Evolutionary conservation across 768 basidiomycete genomes (phyloP), one percentile per base, ranked within the genome.

Genomic region (Polyporus arcularius): DNA sequence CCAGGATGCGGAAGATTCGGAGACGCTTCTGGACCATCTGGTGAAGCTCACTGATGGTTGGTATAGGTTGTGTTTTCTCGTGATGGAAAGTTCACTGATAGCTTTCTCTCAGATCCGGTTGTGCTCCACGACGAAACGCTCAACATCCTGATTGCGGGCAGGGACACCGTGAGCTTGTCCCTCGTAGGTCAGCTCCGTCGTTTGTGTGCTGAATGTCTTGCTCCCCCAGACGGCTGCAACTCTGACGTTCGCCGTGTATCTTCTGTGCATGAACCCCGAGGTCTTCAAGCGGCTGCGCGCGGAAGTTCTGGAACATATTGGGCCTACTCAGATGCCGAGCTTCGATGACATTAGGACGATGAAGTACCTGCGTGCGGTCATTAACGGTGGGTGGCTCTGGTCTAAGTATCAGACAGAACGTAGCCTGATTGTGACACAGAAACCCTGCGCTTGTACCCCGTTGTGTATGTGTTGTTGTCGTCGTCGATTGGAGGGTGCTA

Each of bases 11-110:
- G 78, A 77, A 2, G 69, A 70, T n/a, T 26, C 21, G 21, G 76
- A 73, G 41, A 80, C 80, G 0, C 56, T 82, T 12, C 60, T 82
- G 9, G 80, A 79, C 46, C 69, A 78, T 63, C 66, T 82, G 28
- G 68, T 78, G 6, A 71, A 71, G 21, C 67, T 67, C 38, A 81
- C 80, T 0, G 67, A 69, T 31, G 80, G 80, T 80, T 3, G 10
- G 69, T 52, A 16, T 32, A 1, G 4, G 8, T 18, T 35, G 40
- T 6, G 18, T 43, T 5, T 7, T 11, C 3, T 21, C 16, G 9
- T 6, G 14, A 7, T 21, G 42, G 21, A 9, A 41, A 35, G 38
- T 46, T 45, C 16, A 14, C 42, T 32, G 46, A 58, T 18, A 2
- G 4, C 1, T 15, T 32, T 40, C 4, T 18, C 14, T 0, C 48